These are phyloP conservation scores for Halteria grandinella DNA, from an alignment of 73 alveolate genomes.

Conservation along the genomic window DNA sequence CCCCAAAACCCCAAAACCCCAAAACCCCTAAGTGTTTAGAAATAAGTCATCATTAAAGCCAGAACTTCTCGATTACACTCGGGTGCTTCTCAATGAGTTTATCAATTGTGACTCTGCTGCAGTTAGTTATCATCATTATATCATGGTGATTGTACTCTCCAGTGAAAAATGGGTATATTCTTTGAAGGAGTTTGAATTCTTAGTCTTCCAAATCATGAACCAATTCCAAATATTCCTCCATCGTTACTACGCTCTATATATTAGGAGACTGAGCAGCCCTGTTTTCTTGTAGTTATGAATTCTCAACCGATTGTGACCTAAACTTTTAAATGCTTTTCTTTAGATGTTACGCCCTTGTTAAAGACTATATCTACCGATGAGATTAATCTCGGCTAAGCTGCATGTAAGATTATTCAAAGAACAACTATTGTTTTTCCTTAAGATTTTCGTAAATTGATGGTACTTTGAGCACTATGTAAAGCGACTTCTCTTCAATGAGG, in stretches of 20 bases:
- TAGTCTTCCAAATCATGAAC: background rate
- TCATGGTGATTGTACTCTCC: conserved; percentile 47
- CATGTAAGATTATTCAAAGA: background rate
- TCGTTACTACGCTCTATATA: background rate
- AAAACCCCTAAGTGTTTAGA: background rate
- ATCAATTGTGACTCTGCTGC: conserved; percentile 15
- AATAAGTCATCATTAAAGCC: background rate
- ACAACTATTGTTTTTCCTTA: background rate
- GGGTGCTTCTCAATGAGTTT: background rate
- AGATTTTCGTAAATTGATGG: conserved; percentile 16
- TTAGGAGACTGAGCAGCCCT: no score
- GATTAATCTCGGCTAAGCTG: no score
- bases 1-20: conserved; percentile 9
- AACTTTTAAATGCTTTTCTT: no score
- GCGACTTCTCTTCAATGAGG: conserved; percentile 20
- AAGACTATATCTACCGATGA: no score
- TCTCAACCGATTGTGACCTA: background rate
- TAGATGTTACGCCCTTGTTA: no score
- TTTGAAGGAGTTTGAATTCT: conserved; percentile 28
- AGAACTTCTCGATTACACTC: conserved; percentile 14
- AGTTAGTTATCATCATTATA: conserved; percentile 38
- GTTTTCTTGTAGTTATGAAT: background rate
- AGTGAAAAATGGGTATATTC: conserved; percentile 34
- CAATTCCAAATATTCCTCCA: conserved; percentile 32
- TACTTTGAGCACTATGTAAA: conserved; percentile 31